A percentile compares a stretch with the other conserved stretches of the same genome.
Conservation (phyloP, 202 grass and related monocot genomes). For the Panicum virgatum region DNA sequence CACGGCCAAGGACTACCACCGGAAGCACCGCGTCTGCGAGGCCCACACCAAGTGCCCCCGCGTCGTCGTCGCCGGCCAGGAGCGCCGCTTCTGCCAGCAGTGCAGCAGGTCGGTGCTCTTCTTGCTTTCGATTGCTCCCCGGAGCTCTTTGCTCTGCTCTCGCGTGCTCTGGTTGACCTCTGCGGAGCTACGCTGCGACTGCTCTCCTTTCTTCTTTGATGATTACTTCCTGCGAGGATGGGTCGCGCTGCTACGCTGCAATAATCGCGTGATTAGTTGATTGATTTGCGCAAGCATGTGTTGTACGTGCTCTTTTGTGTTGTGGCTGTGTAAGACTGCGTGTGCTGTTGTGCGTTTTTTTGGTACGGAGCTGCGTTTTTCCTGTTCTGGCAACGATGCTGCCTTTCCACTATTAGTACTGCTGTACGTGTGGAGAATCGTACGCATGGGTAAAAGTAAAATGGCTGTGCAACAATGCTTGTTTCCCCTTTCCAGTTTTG, state of each 20-base stretch:
- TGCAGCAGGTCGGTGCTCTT: constrained; percentile 76
- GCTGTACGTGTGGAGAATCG: constrained; percentile 39
- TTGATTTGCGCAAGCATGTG: constrained; percentile 6
- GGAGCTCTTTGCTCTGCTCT: neutral
- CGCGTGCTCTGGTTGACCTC: neutral
- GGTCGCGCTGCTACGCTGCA: neutral
- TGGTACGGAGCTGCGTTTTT: constrained; percentile 35
- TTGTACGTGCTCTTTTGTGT: constrained; percentile 5
- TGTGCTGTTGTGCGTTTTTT: neutral
- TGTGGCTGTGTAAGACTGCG: constrained; percentile 11
- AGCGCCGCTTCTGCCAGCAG: constrained; percentile 98
- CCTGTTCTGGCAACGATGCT: constrained; percentile 42
- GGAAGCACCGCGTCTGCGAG: constrained; percentile 96
- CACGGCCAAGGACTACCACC: constrained; percentile 88
- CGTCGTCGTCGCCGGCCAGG: constrained; percentile 84
- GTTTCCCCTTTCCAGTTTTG: constrained; percentile 50
- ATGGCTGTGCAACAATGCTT: constrained; percentile 23
- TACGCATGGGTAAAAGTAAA: constrained; percentile 35
- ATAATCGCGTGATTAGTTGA: constrained; percentile 25
- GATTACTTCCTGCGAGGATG: constrained; percentile 5
- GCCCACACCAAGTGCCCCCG: constrained; percentile 84
- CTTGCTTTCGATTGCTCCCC: neutral
- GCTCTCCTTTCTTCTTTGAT: neutral
- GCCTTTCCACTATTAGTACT: constrained; percentile 36
- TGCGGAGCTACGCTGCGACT: neutral